phyloP scores from a whole-genome alignment of 345 rosid species.

The Balakata baccata region DNA sequence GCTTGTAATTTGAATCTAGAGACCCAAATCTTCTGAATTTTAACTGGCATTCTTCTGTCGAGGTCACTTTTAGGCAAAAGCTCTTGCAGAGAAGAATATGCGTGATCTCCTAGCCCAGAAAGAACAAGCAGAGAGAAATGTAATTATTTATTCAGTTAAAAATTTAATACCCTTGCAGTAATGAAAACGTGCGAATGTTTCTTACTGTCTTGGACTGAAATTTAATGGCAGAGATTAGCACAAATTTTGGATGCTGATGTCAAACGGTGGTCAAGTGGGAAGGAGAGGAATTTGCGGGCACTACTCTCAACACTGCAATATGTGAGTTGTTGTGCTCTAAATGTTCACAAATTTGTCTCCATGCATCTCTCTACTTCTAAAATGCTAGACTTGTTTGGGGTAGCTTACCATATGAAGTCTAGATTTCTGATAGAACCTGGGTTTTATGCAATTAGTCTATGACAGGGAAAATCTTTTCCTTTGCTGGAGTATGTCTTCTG shows the following conservation, averaged over 20 bases:
- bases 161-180: conserved; percentile 2
- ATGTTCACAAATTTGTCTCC: background rate
- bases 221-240: conserved; percentile 63
- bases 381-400: background rate
- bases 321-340: conserved; percentile 35
- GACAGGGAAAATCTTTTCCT: background rate
- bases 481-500: background rate
- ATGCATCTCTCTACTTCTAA: background rate
- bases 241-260: conserved; percentile 79
- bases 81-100: conserved; percentile 90
- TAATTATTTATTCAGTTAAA: conserved; percentile 29
- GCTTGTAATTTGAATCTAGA: background rate
- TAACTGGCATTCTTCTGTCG: conserved; percentile 21
- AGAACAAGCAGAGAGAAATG: conserved; percentile 93
- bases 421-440: background rate
- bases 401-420: background rate
- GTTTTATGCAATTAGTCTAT: background rate
- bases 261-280: conserved; percentile 91
- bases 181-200: background rate
- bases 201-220: conserved; percentile 23
- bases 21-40: conserved; percentile 11
- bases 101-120: conserved; percentile 76
- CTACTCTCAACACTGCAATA: conserved; percentile 90
- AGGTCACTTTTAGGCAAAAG: conserved; percentile 66
- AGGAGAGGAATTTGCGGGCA: conserved; percentile 84